phyloP scores from a whole-genome alignment of 345 rosid species.

The Citrus glauca region DNA sequence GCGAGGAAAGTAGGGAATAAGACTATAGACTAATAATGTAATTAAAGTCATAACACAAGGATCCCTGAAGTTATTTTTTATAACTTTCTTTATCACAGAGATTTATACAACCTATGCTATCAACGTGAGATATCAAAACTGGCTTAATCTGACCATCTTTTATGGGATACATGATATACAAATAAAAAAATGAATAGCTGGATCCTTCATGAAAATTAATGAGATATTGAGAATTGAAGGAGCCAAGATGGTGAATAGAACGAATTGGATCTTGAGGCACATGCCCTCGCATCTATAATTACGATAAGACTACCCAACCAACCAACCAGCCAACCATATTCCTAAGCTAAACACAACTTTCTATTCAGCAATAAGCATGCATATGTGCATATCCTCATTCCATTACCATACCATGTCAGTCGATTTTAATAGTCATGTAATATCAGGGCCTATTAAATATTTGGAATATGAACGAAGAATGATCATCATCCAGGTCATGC shows the following conservation, averaged over 20 bases:
- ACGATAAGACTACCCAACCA: neutral
- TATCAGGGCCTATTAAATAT: no score
- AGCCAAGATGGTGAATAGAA: neutral
- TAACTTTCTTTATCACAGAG: no score
- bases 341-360: neutral
- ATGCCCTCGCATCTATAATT: neutral
- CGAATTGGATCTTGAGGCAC: constrained; percentile 1
- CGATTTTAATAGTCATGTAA: no score
- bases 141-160: neutral
- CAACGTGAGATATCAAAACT: neutral
- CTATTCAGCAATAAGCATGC: neutral
- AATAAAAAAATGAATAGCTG: neutral
- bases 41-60: no score
- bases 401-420: neutral
- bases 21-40: no score
- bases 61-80: neutral
- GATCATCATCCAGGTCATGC: neutral
- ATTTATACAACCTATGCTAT: no score
- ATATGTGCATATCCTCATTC: neutral
- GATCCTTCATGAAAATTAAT: neutral
- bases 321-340: neutral
- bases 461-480: neutral
- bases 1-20: neutral
- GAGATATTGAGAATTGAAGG: neutral
- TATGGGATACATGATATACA: neutral